Evolutionary conservation across 2,329 filamentous ascomycete species (phyloP), one percentile per base, ranked within the genome.

Genomic region (Arthrobotrys megalospora): DNA sequence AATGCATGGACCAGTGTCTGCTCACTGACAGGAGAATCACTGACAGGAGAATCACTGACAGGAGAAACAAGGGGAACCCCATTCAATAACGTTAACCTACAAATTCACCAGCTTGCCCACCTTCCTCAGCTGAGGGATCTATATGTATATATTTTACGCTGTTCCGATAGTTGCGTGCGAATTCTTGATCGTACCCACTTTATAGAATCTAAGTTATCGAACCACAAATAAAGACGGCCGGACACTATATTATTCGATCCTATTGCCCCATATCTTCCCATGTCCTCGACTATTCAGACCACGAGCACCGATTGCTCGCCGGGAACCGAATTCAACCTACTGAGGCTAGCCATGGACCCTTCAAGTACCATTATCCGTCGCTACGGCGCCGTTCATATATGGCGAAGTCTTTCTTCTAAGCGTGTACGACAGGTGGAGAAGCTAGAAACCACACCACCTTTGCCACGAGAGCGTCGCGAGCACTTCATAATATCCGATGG

Each of bases 271-370:
- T 19, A 14, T 28, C 36, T 48, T 48, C 38, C 10, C 36, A 64
- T 76, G 71, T 64, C 63, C 16, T 53, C 64, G 28, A 55, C 16
- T 6, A 38, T 21, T 32, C 28, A 62, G 10, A 41, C 34, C 3
- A 48, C 55, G 36, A 68, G 64, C 52, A 43, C 53, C 55, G 71
- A 76, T 36, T 68, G 63, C 55, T 66, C 53, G 10, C 38, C 64
- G 52, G 38, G 8, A 19, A 11, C 62, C n/a, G 21, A 73, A 32
- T 16, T 36, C n/a, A 45, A 68, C 11, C 24, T 62, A 16, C 11
- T 76, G 32, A 16, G 34, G n/a, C n/a, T 76, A 14, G 64, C 45
- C 19, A 76, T 76, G 71, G 55, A 47, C 28, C 70, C 70, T 10
- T 62, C 70, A 12, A 28, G 38, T 32, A 32, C 62, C 11, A 52